Conservation (phyloP, 2,329 filamentous ascomycete species). For the Cladosporium colombiae region DNA sequence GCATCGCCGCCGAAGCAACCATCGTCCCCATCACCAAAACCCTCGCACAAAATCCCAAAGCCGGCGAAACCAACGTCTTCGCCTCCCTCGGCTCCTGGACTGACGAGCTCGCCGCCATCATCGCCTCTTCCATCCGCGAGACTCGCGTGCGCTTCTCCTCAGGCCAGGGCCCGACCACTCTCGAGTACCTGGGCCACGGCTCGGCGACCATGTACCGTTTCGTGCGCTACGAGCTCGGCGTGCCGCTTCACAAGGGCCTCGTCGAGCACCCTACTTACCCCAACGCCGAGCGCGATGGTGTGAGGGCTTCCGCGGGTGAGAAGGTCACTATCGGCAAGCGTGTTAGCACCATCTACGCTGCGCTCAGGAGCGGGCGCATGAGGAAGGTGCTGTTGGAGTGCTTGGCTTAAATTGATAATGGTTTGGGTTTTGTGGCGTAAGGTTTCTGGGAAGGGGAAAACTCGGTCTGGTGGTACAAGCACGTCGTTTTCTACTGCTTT, state of each 20-base stretch:
- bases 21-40: conserved; percentile 19
- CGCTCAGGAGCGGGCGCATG: conserved; percentile 28
- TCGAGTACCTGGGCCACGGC: conserved; percentile 25
- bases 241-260: conserved; percentile 28
- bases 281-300: conserved; percentile 20
- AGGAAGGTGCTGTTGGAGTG: conserved; percentile 24
- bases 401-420: conserved; percentile 14
- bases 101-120: conserved; percentile 11
- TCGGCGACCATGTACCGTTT: conserved; percentile 28
- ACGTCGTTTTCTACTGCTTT: background rate
- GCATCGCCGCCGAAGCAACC: conserved; percentile 19
- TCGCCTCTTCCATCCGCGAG: conserved; percentile 15
- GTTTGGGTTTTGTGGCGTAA: background rate
- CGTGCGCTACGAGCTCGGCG: conserved; percentile 25
- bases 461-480: background rate
- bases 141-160: conserved; percentile 20
- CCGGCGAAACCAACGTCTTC: background rate
- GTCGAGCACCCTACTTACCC: conserved; percentile 29
- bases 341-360: conserved; percentile 30
- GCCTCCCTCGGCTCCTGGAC: conserved; percentile 11
- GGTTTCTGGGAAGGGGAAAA: background rate
- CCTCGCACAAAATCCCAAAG: conserved; percentile 1
- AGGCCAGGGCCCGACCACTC: conserved; percentile 14
- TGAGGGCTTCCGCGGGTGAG: conserved; percentile 18
- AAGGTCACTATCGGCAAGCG: conserved; percentile 26